Conservation (phyloP, 2,329 filamentous ascomycete species). For the Paraconiothyrium brasiliense region DNA sequence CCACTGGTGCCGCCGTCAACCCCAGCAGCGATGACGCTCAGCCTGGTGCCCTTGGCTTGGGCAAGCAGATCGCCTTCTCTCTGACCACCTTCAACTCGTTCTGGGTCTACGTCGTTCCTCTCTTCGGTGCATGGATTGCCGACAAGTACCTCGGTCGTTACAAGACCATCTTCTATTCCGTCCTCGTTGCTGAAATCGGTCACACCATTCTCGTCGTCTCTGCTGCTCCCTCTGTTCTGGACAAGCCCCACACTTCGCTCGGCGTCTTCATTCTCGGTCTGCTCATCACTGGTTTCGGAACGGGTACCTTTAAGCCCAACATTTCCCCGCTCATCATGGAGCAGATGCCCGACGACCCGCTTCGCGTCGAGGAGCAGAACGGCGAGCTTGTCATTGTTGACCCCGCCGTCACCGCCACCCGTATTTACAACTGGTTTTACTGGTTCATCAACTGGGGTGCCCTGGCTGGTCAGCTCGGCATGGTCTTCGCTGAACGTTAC, state of each 20-base stretch:
- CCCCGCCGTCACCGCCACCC: conserved; percentile 69
- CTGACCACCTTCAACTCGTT: conserved; percentile 26
- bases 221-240: conserved; percentile 55
- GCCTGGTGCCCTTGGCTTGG: conserved; percentile 28
- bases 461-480: conserved; percentile 68
- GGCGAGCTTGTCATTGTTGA: conserved; percentile 74
- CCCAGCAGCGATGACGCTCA: conserved; percentile 21
- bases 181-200: conserved; percentile 54
- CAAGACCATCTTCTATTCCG: conserved; percentile 61
- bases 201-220: conserved; percentile 62
- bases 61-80: conserved; percentile 21
- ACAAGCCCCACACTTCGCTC: conserved; percentile 47
- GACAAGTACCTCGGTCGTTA: conserved; percentile 64
- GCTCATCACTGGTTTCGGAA: conserved; percentile 50
- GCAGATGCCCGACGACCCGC: conserved; percentile 64
- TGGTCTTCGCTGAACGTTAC: conserved; percentile 71
- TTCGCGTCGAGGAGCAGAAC: conserved; percentile 59
- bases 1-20: conserved; percentile 5
- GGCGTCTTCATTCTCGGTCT: conserved; percentile 59
- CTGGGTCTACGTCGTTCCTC: conserved; percentile 37
- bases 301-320: conserved; percentile 49
- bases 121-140: conserved; percentile 60
- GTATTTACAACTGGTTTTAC: conserved; percentile 75
- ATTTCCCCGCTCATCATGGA: conserved; percentile 70
- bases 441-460: conserved; percentile 74